A percentile compares a stretch with the other conserved stretches of the same genome.
These are phyloP conservation scores for Ramaria sp. DNA, from an alignment of 768 basidiomycete genomes.

Conservation along the genomic window DNA sequence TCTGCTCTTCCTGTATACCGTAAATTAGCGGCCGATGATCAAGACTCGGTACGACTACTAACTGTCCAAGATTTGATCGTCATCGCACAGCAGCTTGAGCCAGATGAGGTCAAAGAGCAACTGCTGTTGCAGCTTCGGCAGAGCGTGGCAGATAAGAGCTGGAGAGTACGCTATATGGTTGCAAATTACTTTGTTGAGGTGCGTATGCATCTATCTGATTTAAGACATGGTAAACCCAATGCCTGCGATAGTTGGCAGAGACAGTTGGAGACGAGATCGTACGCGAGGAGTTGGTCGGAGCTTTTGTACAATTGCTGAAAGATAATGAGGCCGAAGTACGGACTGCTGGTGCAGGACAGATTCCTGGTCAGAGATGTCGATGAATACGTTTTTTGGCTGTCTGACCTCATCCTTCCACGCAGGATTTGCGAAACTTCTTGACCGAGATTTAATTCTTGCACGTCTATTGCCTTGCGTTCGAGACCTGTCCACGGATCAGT, in stretches of 20 bases:
- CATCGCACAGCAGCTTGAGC: slow-evolving; percentile 74
- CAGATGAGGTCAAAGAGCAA: slow-evolving; percentile 86
- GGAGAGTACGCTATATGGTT: slow-evolving; percentile 98
- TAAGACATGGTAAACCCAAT: not conserved
- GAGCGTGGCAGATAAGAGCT: slow-evolving; percentile 90
- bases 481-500: slow-evolving; percentile 85
- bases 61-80: slow-evolving; percentile 95
- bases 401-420: slow-evolving; percentile 5
- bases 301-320: slow-evolving; percentile 89
- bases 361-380: slow-evolving; percentile 56
- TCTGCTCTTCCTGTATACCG: slow-evolving; percentile 91
- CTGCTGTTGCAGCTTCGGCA: slow-evolving; percentile 79
- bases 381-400: not conserved
- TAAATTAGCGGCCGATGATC: slow-evolving; percentile 89
- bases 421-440: slow-evolving; percentile 93
- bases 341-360: slow-evolving; percentile 91
- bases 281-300: slow-evolving; percentile 85
- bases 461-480: slow-evolving; percentile 92
- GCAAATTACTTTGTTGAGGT: slow-evolving; percentile 96
- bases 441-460: slow-evolving; percentile 87
- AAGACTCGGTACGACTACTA: slow-evolving; percentile 91
- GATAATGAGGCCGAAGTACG: slow-evolving; percentile 99
- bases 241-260: slow-evolving; percentile 61
- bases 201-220: slow-evolving; percentile 12
- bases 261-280: slow-evolving; percentile 85